Percentiles rank a stretch among this genome's conserved stretches.
Conservation (phyloP, 768 basidiomycete species). For the Collybiopsis luxurians region DNA sequence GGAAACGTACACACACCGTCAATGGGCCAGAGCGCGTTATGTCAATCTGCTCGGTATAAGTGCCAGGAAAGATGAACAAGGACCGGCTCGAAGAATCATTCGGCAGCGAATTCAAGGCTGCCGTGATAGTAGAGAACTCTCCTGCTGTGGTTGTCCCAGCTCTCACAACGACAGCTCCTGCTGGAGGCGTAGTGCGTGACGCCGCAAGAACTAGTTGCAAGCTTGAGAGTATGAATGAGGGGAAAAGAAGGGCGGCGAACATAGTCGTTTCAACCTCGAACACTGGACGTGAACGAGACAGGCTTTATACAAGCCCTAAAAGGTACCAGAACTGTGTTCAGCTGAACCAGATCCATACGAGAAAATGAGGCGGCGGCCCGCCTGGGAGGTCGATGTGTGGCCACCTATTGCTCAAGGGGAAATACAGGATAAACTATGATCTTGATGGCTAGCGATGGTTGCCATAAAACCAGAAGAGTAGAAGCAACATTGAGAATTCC, state of each 20-base stretch:
- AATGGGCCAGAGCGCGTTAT: constrained; percentile 44
- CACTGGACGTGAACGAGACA: too few species aligned
- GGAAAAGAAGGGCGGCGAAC: not conserved
- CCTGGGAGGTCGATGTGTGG: too few species aligned
- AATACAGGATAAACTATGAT: too few species aligned
- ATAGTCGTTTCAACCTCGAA: too few species aligned
- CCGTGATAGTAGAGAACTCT: constrained; percentile 36
- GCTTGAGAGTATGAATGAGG: not conserved
- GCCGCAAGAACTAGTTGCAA: constrained; percentile 22
- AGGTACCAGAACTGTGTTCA: too few species aligned
- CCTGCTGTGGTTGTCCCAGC: constrained; percentile 35
- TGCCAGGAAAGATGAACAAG: constrained; percentile 49
- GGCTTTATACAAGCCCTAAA: too few species aligned
- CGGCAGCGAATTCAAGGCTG: constrained; percentile 40
- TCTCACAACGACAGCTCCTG: constrained; percentile 40
- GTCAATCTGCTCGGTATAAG: constrained; percentile 41
- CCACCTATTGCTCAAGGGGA: too few species aligned
- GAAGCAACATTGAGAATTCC: too few species aligned
- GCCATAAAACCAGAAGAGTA: too few species aligned
- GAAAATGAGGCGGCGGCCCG: too few species aligned
- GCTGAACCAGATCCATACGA: too few species aligned
- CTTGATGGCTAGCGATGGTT: too few species aligned
- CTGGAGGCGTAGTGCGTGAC: constrained; percentile 39
- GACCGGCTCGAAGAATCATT: constrained; percentile 33
- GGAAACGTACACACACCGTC: constrained; percentile 35